Evolutionary conservation across 139 green algal genomes (phyloP), one percentile per base, ranked within the genome.

Genomic region (Chlorella sp.): DNA sequence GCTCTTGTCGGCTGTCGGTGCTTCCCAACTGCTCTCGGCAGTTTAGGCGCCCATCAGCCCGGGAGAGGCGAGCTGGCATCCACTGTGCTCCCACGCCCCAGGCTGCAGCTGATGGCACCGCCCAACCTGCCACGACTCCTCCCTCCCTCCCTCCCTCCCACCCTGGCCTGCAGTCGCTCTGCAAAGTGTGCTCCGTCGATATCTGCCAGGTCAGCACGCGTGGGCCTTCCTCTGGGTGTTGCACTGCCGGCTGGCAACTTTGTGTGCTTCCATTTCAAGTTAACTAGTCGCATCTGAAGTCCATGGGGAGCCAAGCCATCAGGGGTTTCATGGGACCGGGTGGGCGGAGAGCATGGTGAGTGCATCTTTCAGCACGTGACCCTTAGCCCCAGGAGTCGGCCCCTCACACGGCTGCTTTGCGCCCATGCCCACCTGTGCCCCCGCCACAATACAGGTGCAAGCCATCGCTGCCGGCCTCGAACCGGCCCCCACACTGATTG

Each of bases 121-220:
- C 26, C 36, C 5, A 28, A 37, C 15, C n/a, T 37, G 12, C 36
- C 60, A 19, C 36, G 34, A n/a, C n/a, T n/a, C n/a, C n/a, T n/a
- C n/a, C n/a, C n/a, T n/a, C n/a, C 48, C n/a, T 57, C 36, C 36
- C 39, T 69, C 3, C 28, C 80, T 42, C 40, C 40, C 53, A n/a
- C 16, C 4, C 14, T 69, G 36, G 32, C 48, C n/a, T 30, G 69
- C 85, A 92, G 89, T 92, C 85, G 32, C 88, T 97, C 15, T 97
- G 95, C 88, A 86, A 86, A 34, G 95, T 97, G 24, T 96, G 94
- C 91, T 91, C 80, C 40, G 94, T 97, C 12, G 94, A 97, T 86
- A 91, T 82, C 48, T 86, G 86, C 75, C 77, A 79, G 39, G 78
- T 83, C 39, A 61, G 78, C 78, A 61, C 12, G 71, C 71, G 4